Evolutionary conservation across 2,329 filamentous ascomycete genomes (phyloP).

Genomic region (Aspergillus fructus): DNA sequence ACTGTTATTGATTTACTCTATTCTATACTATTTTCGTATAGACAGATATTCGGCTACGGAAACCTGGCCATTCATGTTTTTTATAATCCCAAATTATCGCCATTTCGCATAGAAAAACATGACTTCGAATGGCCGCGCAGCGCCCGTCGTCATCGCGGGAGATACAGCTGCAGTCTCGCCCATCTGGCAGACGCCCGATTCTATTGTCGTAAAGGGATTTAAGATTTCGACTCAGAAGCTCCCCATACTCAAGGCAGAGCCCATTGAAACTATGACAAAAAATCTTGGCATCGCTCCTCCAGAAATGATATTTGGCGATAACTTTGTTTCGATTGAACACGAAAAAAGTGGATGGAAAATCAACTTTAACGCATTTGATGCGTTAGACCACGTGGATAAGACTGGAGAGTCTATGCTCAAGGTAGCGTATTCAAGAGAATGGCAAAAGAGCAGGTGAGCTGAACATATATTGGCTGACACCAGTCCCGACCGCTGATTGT

Average conservation of each 20-base stretch:
- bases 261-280: slow-evolving; percentile 81
- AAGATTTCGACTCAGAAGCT: slow-evolving; percentile 80
- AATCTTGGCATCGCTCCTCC: slow-evolving; percentile 82
- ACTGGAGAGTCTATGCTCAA: slow-evolving; percentile 87
- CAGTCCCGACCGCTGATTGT: slow-evolving; percentile 38
- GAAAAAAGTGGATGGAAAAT: slow-evolving; percentile 73
- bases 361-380: slow-evolving; percentile 80
- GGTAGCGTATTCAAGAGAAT: slow-evolving; percentile 88
- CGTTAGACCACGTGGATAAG: slow-evolving; percentile 90
- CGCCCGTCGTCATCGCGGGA: slow-evolving; percentile 14
- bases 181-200: slow-evolving; percentile 45
- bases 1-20: background rate
- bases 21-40: background rate
- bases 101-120: slow-evolving; percentile 6
- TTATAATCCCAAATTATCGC: background rate
- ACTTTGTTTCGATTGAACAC: slow-evolving; percentile 75
- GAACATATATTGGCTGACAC: background rate
- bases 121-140: slow-evolving; percentile 13
- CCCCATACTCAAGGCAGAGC: slow-evolving; percentile 87
- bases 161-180: slow-evolving; percentile 59
- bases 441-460: slow-evolving; percentile 66
- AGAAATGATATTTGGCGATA: slow-evolving; percentile 99
- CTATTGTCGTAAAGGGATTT: slow-evolving; percentile 67
- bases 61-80: background rate
- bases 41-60: background rate